Evolutionary conservation across 208 protist species (phyloP), one percentile per base, ranked within the genome.

Genomic region (Crithidia sp.): DNA sequence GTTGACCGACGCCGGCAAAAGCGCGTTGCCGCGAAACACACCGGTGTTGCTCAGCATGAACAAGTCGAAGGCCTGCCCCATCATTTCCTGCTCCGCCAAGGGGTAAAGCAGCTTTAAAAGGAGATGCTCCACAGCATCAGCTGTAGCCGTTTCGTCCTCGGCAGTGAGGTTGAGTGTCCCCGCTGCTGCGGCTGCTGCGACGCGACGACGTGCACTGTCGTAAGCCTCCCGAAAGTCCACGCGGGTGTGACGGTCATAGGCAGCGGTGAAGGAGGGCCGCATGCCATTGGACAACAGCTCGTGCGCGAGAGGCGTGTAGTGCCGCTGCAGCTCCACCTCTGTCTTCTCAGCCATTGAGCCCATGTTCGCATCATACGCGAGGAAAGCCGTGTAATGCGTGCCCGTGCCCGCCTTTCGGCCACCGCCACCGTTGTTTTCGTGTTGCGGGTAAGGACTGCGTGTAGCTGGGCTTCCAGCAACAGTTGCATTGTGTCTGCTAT

Each of bases 11-110:
- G 71, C 54, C 2, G 54, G 55, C 0, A 56, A 77, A 36, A 71
- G 43, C 5, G 43, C 17, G 57, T 71, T 77, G 3, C 71, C 71
- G 16, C 71, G 71, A 37, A 77, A 77, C 39, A 77, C 71, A 4
- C 10, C 71, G 0, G 64, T 77, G 55, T 77, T 77, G 50, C 56
- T 55, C 52, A 77, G 71, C 55, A 77, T 58, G 10, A 77, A 77
- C 56, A 71, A 77, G 71, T 77, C 71, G 37, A 77, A 67, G 17
- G 55, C 57, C 64, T 71, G 19, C 17, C 62, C 49, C 16, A 77
- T 40, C 19, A 64, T n/a, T 56, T 77, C 71, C 39, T 52, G 41
- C 63, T 77, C 71, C 64, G 56, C 71, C 5, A 71, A 9, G 45
- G 71, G 49, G 47, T 77, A 77, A 4, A 71, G 19, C 41, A 77